Evolutionary conservation across 2,329 filamentous ascomycete genomes (phyloP).

Genomic region (Fusarium ambrosium): DNA sequence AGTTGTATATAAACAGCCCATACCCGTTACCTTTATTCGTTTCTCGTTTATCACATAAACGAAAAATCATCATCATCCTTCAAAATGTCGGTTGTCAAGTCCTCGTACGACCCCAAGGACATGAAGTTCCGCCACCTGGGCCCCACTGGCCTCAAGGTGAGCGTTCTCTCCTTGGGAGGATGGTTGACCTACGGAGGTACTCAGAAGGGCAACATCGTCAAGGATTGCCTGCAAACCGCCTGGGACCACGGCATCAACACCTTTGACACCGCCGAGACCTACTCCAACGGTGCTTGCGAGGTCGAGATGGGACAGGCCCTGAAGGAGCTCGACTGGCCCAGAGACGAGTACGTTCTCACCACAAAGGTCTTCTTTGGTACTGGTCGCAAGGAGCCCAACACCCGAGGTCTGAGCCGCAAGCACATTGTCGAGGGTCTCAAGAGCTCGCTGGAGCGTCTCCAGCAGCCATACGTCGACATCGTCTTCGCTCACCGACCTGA

Average conservation of each 20-base stretch:
- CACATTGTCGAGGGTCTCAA: constrained; percentile 69
- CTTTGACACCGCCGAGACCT: constrained; percentile 71
- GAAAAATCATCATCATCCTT: background rate
- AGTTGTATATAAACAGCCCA: background rate
- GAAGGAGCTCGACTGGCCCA: constrained; percentile 69
- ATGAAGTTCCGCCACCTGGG: constrained; percentile 47
- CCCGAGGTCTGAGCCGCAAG: constrained; percentile 74
- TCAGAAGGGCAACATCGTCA: constrained; percentile 71
- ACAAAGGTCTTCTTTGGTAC: constrained; percentile 53
- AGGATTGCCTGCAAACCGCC: constrained; percentile 70
- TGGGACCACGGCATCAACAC: constrained; percentile 73
- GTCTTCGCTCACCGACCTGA: constrained; percentile 47
- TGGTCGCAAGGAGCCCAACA: constrained; percentile 62
- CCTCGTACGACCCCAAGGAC: constrained; percentile 45
- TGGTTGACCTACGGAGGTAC: constrained; percentile 61
- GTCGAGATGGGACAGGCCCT: constrained; percentile 72
- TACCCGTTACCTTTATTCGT: background rate
- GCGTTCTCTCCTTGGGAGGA: constrained; percentile 44
- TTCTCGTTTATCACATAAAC: background rate
- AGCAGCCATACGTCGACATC: constrained; percentile 45
- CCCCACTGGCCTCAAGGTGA: constrained; percentile 46
- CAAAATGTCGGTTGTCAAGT: constrained; percentile 40
- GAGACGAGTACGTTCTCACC: constrained; percentile 70
- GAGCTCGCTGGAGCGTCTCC: constrained; percentile 42
- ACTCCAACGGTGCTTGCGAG: constrained; percentile 72